These are phyloP conservation scores for Scedosporium minutisporum DNA, from an alignment of 2,329 filamentous ascomycete genomes.

Conservation along the genomic window DNA sequence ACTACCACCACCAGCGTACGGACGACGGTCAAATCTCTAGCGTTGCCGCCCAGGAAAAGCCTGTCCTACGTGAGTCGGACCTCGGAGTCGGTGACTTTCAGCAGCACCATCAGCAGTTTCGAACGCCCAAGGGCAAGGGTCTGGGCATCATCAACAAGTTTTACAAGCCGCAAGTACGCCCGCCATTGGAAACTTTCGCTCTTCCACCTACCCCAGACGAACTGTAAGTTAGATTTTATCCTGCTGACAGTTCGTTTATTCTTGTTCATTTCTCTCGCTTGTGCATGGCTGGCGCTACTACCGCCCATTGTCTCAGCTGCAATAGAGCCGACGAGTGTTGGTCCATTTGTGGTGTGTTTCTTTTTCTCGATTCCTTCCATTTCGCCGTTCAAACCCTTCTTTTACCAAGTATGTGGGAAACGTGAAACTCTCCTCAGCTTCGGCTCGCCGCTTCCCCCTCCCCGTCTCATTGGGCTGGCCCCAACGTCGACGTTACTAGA, in stretches of 20 bases:
- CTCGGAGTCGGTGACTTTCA: background rate
- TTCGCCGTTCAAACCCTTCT: background rate
- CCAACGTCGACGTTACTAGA: background rate
- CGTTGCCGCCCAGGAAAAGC: background rate
- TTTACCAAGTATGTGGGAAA: background rate
- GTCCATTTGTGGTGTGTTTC: slow-evolving; percentile 6
- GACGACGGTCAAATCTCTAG: background rate
- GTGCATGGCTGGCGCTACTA: background rate
- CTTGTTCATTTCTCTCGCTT: background rate
- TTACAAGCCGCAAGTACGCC: background rate
- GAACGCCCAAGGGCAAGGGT: background rate
- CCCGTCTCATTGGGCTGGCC: no score
- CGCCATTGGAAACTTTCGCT: background rate
- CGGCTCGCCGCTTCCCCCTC: background rate
- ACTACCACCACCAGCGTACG: background rate
- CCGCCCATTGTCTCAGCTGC: background rate
- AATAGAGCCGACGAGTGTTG: background rate
- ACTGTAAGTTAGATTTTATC: background rate
- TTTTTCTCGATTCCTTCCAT: background rate
- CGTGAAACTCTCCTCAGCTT: background rate
- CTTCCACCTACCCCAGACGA: background rate
- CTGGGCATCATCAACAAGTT: background rate
- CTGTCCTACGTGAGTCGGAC: background rate
- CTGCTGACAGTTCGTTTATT: background rate
- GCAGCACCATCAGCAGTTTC: background rate